Evolutionary conservation across 345 rosid species (phyloP), one percentile per base, ranked within the genome.

Genomic region (Sisymbrium irio): DNA sequence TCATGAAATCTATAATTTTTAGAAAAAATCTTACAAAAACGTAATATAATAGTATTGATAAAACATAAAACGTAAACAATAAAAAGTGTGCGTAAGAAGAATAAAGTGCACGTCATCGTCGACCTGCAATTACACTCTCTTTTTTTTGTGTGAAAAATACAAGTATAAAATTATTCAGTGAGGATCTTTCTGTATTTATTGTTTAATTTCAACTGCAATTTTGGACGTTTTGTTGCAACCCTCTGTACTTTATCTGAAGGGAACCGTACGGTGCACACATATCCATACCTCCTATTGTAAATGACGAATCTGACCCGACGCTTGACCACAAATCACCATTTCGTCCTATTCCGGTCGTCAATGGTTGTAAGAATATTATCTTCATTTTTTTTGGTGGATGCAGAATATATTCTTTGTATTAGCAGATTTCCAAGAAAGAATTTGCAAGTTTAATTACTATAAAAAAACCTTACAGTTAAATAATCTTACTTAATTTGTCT

Each of bases 221-320:
- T 49, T 74, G 42, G 66, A 50, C 55, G 63, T 39, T 46, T 39
- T 58, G 37, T 67, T 75, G 55, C 66, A 75, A 60, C 62, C 49
- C 37, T 66, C 7, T 3, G 78, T 39, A 74, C 73, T 67, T 59
- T 32, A 67, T 58, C 78, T 47, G 67, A 40, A 22, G 35, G 67
- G 33, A 50, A 68, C 74, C 63, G 79, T 75, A 75, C 79, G 74
- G 74, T 75, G 69, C 69, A 61, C 79, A 68, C 58, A 32, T 41
- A 14, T 51, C 33, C 17, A 75, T 20, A 28, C 18, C 39, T n/a
- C 1, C 1, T 1, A 5, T 30, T 0, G 3, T 5, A 41, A 50
- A 67, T 60, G 56, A 75, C 74, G 47, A 51, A 33, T 51, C 4
- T 41, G 13, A 1, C 62, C 73, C 19, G 10, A 9, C 6, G 1